Evolutionary conservation across 768 basidiomycete species (phyloP).

Genomic region (Vararia minispora): DNA sequence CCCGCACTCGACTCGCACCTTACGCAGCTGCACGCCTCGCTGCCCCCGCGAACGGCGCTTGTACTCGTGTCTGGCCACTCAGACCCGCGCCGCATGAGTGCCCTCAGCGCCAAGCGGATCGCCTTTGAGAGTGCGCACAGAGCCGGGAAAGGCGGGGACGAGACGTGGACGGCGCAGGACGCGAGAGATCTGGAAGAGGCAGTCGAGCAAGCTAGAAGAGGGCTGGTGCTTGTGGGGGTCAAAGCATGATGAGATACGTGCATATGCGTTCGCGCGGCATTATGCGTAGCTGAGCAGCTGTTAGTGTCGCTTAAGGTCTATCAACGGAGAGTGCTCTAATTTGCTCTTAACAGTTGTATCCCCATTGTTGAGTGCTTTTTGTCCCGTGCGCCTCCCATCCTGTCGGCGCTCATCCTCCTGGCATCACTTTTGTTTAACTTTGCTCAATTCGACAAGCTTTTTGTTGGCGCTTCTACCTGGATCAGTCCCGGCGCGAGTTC

Average conservation of each 20-base stretch:
- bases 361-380: too few relatives aligned
- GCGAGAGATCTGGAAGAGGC: slow-evolving; percentile 71
- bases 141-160: slow-evolving; percentile 43
- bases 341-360: too few relatives aligned
- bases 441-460: too few relatives aligned
- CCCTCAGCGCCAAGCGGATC: slow-evolving; percentile 55
- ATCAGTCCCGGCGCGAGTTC: too few relatives aligned
- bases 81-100: slow-evolving; percentile 74
- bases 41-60: slow-evolving; percentile 74
- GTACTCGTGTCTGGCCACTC: slow-evolving; percentile 84
- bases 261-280: too few relatives aligned
- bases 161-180: slow-evolving; percentile 70
- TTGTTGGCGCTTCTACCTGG: too few relatives aligned
- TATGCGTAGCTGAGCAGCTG: too few relatives aligned
- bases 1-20: slow-evolving; percentile 51
- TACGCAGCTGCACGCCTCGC: slow-evolving; percentile 43
- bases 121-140: slow-evolving; percentile 61
- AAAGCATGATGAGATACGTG: slow-evolving; percentile 23
- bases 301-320: too few relatives aligned
- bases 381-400: too few relatives aligned
- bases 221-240: slow-evolving; percentile 72
- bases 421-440: too few relatives aligned
- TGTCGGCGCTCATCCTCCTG: too few relatives aligned
- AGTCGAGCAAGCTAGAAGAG: slow-evolving; percentile 70
- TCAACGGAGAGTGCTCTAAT: too few relatives aligned